phyloP scores from a whole-genome alignment of 2,329 filamentous ascomycete species.

The Blastomyces emzantsi region DNA sequence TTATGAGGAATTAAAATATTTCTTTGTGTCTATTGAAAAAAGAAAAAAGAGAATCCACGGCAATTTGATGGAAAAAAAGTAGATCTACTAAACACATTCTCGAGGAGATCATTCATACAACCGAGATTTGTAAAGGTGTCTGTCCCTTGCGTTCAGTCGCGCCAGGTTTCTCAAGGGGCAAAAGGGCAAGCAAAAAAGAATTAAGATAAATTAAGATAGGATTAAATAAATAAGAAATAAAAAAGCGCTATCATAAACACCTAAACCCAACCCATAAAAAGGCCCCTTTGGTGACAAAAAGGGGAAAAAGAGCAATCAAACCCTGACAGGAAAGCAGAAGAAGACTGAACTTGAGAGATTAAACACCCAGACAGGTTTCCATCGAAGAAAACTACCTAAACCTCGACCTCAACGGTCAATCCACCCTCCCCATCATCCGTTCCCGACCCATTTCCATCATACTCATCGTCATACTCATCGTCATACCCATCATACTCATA shows the following conservation, averaged over 20 bases:
- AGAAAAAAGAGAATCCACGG: too few species aligned
- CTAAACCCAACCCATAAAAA: neutral
- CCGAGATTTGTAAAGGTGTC: too few species aligned
- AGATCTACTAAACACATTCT: too few species aligned
- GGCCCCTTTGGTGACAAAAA: neutral
- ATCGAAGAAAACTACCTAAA: conserved; percentile 9
- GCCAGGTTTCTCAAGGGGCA: neutral
- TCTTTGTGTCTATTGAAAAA: too few species aligned
- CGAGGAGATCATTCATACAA: too few species aligned
- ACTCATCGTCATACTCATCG: conserved; percentile 13
- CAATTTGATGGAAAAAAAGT: too few species aligned
- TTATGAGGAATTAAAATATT: too few species aligned
- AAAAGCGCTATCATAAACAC: neutral
- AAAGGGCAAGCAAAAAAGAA: neutral
- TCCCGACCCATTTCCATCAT: conserved; percentile 15
- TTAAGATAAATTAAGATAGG: neutral
- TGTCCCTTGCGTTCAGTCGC: too few species aligned
- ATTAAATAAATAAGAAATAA: neutral
- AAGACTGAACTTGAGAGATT: neutral
- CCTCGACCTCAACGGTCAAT: conserved; percentile 18
- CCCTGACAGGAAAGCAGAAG: neutral
- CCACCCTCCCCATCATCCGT: conserved; percentile 12
- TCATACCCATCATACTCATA: conserved; percentile 15
- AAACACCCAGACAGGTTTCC: neutral
- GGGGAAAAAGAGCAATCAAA: neutral